Percentiles rank a stretch among this genome's conserved stretches.
These are phyloP conservation scores for Furcasterigmium furcatum DNA, from an alignment of 2,329 filamentous ascomycete genomes.

Conservation along the genomic window DNA sequence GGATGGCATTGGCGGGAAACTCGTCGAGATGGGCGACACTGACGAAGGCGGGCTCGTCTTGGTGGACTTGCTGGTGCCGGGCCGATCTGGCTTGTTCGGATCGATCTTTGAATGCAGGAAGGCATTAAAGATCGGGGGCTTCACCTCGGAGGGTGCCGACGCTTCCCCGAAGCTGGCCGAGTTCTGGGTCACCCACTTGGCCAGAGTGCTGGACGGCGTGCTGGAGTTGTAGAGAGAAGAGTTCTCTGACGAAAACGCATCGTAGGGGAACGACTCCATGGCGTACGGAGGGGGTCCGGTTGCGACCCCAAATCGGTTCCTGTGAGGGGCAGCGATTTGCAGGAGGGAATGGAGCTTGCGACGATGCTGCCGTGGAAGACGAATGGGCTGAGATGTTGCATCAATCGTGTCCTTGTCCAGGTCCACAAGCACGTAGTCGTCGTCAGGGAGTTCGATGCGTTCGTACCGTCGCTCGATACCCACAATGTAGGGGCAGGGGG, in stretches of 20 bases:
- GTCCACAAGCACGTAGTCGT: conserved; percentile 94
- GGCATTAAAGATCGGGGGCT: conserved; percentile 81
- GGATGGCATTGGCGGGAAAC: conserved; percentile 71
- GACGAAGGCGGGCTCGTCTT: conserved; percentile 61
- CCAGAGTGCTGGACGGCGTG: conserved; percentile 67
- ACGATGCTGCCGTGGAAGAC: conserved; percentile 82
- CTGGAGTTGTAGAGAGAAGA: conserved; percentile 73
- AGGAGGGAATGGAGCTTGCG: conserved; percentile 85
- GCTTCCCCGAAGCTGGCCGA: conserved; percentile 81
- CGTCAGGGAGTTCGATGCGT: conserved; percentile 79
- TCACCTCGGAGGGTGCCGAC: conserved; percentile 45
- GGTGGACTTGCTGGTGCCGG: conserved; percentile 68
- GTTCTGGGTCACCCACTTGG: conserved; percentile 85
- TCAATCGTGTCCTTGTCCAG: conserved; percentile 89
- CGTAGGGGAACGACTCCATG: conserved; percentile 86
- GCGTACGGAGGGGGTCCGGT: conserved; percentile 91
- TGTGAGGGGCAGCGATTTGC: conserved; percentile 86
- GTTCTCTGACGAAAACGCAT: conserved; percentile 86
- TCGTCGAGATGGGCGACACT: conserved; percentile 72
- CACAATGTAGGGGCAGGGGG: conserved; percentile 94
- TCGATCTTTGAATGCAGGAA: conserved; percentile 76
- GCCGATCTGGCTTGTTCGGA: conserved; percentile 66
- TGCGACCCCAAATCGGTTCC: conserved; percentile 79
- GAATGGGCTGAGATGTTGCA: conserved; percentile 72
- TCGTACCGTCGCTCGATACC: conserved; percentile 93